Percentiles rank a stretch among this genome's conserved stretches.
Evolutionary conservation across 1,139 yeast species (phyloP).

Genomic region (Suhomyces wounanorum): DNA sequence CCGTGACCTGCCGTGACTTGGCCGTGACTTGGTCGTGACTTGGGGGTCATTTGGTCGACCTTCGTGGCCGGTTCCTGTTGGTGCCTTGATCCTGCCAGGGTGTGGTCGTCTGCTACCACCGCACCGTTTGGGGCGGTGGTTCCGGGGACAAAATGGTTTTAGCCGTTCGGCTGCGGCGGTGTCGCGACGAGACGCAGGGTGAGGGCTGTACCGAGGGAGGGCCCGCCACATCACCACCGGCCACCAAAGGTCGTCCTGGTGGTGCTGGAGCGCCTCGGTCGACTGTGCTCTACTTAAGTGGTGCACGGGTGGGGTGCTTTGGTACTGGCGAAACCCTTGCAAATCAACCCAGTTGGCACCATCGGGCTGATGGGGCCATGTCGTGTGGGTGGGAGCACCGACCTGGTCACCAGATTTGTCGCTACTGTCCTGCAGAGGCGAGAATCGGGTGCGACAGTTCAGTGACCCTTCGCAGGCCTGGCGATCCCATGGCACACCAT

Average conservation of each 20-base stretch:
- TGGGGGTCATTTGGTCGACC: too few species aligned
- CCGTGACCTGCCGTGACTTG: too few species aligned
- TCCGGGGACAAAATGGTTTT: background rate
- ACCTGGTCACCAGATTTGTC: slow-evolving; percentile 1
- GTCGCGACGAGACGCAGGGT: slow-evolving; percentile 1
- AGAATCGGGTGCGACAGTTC: background rate
- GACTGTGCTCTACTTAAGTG: background rate
- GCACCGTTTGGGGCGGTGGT: background rate
- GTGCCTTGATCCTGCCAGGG: too few species aligned
- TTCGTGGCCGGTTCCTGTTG: too few species aligned
- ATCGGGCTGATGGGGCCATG: background rate
- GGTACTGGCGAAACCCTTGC: background rate
- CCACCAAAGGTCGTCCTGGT: too few species aligned
- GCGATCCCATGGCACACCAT: too few species aligned
- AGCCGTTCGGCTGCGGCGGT: slow-evolving; percentile 5
- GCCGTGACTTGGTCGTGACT: too few species aligned
- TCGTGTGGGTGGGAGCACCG: slow-evolving; percentile 1
- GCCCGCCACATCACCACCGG: background rate
- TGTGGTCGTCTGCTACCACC: too few species aligned
- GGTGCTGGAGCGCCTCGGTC: background rate
- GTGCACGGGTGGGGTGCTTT: background rate
- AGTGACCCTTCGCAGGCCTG: too few species aligned
- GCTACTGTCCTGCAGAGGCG: slow-evolving; percentile 3
- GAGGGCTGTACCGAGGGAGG: background rate
- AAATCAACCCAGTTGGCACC: background rate